Conservation (phyloP, 192 early-diverging fungal genomes). For the Rhizophagus sp. region DNA sequence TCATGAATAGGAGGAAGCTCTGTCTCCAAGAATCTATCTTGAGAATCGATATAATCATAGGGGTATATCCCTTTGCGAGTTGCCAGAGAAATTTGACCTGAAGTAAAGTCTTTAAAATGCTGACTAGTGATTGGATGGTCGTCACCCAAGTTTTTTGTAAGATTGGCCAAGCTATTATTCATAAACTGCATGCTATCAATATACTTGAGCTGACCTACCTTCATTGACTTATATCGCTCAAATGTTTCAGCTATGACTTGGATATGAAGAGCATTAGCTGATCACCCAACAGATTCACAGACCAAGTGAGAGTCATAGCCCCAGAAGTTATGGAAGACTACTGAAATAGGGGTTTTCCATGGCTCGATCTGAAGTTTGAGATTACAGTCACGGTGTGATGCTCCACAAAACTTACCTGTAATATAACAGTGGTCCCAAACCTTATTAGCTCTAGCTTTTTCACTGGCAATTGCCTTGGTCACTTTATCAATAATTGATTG, state of each 20-base stretch:
- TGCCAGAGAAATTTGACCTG: not conserved
- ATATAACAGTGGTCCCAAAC: constrained; percentile 14
- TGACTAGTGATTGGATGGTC: no score
- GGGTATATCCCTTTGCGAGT: constrained; percentile 3
- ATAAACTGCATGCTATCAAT: no score
- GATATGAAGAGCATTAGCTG: not conserved
- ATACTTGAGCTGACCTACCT: no score
- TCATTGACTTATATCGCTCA: not conserved
- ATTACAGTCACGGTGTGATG: not conserved
- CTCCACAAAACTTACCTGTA: no score
- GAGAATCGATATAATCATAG: constrained; percentile 12
- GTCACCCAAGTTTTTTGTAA: constrained; percentile 6
- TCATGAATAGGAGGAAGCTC: no score
- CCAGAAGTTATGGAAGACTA: constrained; percentile 14
- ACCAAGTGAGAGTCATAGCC: constrained; percentile 11
- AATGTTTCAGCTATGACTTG: not conserved
- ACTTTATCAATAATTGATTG: no score
- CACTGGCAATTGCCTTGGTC: no score
- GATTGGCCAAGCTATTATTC: no score
- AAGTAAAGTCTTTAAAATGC: no score
- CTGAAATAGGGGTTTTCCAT: constrained; percentile 10
- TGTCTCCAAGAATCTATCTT: not conserved
- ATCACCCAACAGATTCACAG: not conserved
- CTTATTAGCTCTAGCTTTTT: not conserved
- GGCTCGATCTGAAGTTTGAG: not conserved